Conservation (phyloP, 2,329 filamentous ascomycete species). For the Epichloe sylvatica region DNA sequence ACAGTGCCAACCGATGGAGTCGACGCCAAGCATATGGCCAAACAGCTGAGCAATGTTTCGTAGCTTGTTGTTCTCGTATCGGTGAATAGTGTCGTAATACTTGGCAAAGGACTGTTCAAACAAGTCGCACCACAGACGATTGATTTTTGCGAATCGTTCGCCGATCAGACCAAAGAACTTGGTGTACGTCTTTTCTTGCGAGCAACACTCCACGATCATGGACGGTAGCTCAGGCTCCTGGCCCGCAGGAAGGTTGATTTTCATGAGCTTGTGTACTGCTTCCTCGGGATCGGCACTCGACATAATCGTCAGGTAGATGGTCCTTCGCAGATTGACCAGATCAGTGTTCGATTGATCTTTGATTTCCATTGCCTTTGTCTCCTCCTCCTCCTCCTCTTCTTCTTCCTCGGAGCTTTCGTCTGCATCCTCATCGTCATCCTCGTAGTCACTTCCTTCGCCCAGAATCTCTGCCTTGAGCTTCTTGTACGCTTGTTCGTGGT, state of each 20-base stretch:
- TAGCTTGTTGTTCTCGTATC: slow-evolving; percentile 88
- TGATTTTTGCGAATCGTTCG: slow-evolving; percentile 90
- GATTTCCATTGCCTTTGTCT: slow-evolving; percentile 80
- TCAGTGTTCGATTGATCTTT: slow-evolving; percentile 97
- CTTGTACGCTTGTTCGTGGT: slow-evolving; percentile 80
- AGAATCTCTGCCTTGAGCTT: slow-evolving; percentile 86
- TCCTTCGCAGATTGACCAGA: slow-evolving; percentile 80
- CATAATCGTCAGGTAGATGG: slow-evolving; percentile 96
- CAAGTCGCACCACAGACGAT: slow-evolving; percentile 83
- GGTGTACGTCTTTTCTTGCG: slow-evolving; percentile 90
- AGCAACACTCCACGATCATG: slow-evolving; percentile 95
- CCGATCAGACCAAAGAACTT: slow-evolving; percentile 95
- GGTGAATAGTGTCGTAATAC: slow-evolving; percentile 95
- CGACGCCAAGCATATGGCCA: slow-evolving; percentile 74
- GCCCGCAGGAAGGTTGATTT: slow-evolving; percentile 73
- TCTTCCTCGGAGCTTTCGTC: slow-evolving; percentile 59
- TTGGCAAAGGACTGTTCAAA: slow-evolving; percentile 83
- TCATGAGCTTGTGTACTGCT: slow-evolving; percentile 93
- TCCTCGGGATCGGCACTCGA: slow-evolving; percentile 93
- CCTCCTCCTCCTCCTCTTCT: slow-evolving; percentile 63
- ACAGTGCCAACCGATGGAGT: slow-evolving; percentile 86
- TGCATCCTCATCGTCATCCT: slow-evolving; percentile 47
- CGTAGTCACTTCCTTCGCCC: slow-evolving; percentile 79
- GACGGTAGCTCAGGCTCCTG: slow-evolving; percentile 82
- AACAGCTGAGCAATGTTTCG: slow-evolving; percentile 94